phyloP scores from a whole-genome alignment of 2,329 filamentous ascomycete genomes.

The Penicillium sumatraense region DNA sequence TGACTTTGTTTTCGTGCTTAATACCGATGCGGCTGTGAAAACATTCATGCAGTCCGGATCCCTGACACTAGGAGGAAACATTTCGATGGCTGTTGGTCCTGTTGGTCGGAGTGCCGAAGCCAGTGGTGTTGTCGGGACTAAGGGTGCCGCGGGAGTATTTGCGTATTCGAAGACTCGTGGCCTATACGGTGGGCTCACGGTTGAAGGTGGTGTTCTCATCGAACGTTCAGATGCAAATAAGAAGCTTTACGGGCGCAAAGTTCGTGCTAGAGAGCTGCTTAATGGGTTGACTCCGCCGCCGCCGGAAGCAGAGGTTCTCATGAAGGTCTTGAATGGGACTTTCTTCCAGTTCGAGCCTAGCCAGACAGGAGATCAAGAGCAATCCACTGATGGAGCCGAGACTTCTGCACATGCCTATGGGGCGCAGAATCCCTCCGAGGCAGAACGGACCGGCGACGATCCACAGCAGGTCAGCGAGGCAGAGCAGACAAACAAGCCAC shows the following conservation, averaged over 20 bases:
- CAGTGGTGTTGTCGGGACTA: constrained; percentile 83
- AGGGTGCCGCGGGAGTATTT: constrained; percentile 85
- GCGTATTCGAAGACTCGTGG: constrained; percentile 97
- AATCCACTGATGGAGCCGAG: background rate
- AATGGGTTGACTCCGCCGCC: constrained; percentile 78
- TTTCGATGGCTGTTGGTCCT: constrained; percentile 89
- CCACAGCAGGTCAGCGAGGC: background rate
- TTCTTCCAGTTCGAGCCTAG: background rate
- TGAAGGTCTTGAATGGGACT: constrained; percentile 76
- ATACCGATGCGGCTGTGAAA: constrained; percentile 82
- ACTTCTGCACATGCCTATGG: background rate
- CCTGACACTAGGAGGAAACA: constrained; percentile 88
- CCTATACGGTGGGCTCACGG: constrained; percentile 86
- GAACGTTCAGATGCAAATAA: constrained; percentile 93
- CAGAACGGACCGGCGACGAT: background rate
- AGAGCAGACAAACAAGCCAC: background rate
- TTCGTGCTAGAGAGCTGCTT: constrained; percentile 79
- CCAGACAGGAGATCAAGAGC: background rate
- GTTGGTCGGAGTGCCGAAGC: constrained; percentile 87
- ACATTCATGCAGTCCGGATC: constrained; percentile 89
- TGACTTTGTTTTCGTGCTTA: constrained; percentile 92
- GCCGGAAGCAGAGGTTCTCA: constrained; percentile 77
- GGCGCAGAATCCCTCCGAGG: background rate
- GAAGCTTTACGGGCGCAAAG: constrained; percentile 83
- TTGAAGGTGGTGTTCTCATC: constrained; percentile 88